These are phyloP conservation scores for Inonotus hispidus DNA, from an alignment of 1,284 basidiomycete species.

Conservation along the genomic window DNA sequence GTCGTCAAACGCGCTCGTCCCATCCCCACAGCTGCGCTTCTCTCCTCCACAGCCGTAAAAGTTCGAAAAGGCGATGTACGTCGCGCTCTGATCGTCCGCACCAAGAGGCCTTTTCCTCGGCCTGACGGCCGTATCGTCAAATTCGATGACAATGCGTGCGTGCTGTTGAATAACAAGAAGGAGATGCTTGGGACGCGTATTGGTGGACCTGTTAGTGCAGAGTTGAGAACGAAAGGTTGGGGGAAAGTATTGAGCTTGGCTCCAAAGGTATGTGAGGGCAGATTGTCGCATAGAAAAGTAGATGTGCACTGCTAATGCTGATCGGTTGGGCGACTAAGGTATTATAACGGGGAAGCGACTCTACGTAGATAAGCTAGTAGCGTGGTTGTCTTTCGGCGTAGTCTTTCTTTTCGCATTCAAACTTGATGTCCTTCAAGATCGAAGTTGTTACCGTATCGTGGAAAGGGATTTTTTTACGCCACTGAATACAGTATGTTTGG, in stretches of 20 bases:
- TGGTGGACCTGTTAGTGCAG: conserved; percentile 88
- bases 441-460: too few species aligned
- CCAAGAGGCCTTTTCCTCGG: conserved; percentile 73
- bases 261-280: conserved; percentile 68
- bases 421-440: too few species aligned
- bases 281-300: not conserved
- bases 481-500: too few species aligned
- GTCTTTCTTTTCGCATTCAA: too few species aligned
- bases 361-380: too few species aligned
- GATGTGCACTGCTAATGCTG: too few species aligned
- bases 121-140: conserved; percentile 86
- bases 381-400: too few species aligned
- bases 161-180: conserved; percentile 93
- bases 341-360: not conserved
- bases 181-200: conserved; percentile 97
- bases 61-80: conserved; percentile 92
- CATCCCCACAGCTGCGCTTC: conserved; percentile 55
- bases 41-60: conserved; percentile 68
- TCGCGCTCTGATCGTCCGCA: conserved; percentile 92
- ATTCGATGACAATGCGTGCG: conserved; percentile 98
- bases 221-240: conserved; percentile 90
- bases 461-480: too few species aligned
- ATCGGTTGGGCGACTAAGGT: not conserved
- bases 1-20: conserved; percentile 93
- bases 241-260: conserved; percentile 91